These are phyloP conservation scores for Picea abies DNA, from an alignment of 83 land plant species.

Conservation along the genomic window DNA sequence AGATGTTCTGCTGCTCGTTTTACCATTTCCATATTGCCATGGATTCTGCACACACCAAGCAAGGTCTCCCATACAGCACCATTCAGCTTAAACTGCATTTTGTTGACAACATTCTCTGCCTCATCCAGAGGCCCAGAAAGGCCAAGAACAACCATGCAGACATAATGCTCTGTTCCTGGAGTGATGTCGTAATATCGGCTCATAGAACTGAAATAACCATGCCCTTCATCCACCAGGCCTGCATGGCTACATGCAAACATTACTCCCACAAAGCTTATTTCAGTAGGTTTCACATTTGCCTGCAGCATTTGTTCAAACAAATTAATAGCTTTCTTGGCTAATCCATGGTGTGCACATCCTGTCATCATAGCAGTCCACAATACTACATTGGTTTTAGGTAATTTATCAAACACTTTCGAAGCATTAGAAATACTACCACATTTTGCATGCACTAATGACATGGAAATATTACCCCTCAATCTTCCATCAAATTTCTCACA, in stretches of 20 bases:
- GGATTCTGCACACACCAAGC: background rate
- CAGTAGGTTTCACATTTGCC: background rate
- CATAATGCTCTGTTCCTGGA: background rate
- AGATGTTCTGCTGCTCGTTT: background rate
- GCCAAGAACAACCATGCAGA: slow-evolving; percentile 14
- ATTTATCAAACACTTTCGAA: slow-evolving; percentile 7
- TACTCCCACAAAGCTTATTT: slow-evolving; percentile 8
- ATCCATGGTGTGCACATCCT: slow-evolving; percentile 21
- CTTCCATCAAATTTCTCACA: slow-evolving; percentile 3
- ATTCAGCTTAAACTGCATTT: background rate
- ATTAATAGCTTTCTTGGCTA: slow-evolving; percentile 12
- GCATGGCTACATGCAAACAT: slow-evolving; percentile 20
- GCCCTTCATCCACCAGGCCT: slow-evolving; percentile 18
- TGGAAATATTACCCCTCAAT: background rate
- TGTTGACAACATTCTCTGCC: slow-evolving; percentile 5
- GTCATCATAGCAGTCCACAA: slow-evolving; percentile 19
- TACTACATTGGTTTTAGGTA: slow-evolving; percentile 2
- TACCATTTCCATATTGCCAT: slow-evolving; percentile 11
- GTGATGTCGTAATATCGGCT: background rate
- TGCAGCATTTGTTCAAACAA: slow-evolving; percentile 13
- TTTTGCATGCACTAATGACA: slow-evolving; percentile 10
- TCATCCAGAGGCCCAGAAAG: background rate
- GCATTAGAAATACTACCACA: slow-evolving; percentile 19
- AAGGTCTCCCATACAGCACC: background rate
- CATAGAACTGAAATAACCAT: slow-evolving; percentile 10